phyloP scores from a whole-genome alignment of 140 eudicot species.

The Oenanthe javanica region DNA sequence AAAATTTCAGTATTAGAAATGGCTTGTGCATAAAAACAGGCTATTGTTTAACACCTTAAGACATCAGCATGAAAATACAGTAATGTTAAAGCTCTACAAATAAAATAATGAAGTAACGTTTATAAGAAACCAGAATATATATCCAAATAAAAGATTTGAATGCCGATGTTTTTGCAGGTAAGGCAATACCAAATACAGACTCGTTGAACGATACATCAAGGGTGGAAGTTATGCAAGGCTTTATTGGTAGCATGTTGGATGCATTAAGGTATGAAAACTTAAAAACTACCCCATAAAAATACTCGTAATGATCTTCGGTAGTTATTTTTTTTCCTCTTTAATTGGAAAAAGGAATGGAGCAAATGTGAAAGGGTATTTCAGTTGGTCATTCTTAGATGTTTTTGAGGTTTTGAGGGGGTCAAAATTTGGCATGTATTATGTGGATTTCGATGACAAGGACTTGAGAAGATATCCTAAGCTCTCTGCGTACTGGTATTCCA shows the following conservation, averaged over 20 bases:
- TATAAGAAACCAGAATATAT: background rate
- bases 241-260: conserved; percentile 4
- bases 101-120: background rate
- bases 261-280: conserved; percentile 5
- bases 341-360: background rate
- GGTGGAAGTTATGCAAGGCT: conserved; percentile 7
- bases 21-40: background rate
- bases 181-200: background rate
- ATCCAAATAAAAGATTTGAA: background rate
- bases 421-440: conserved; percentile 8
- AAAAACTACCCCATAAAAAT: background rate
- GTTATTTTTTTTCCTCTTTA: no score
- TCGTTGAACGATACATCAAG: conserved; percentile 8
- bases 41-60: background rate
- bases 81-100: background rate
- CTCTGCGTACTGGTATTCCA: conserved; percentile 11
- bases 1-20: background rate
- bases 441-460: conserved; percentile 3
- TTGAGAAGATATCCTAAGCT: conserved; percentile 8
- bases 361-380: conserved; percentile 6
- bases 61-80: background rate
- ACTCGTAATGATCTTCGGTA: background rate
- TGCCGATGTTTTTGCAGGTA: background rate
- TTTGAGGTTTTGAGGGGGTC: background rate
- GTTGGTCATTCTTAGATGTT: conserved; percentile 5